Evolutionary conservation across 306 rosid species (phyloP).

Genomic region (Malus orientalis): DNA sequence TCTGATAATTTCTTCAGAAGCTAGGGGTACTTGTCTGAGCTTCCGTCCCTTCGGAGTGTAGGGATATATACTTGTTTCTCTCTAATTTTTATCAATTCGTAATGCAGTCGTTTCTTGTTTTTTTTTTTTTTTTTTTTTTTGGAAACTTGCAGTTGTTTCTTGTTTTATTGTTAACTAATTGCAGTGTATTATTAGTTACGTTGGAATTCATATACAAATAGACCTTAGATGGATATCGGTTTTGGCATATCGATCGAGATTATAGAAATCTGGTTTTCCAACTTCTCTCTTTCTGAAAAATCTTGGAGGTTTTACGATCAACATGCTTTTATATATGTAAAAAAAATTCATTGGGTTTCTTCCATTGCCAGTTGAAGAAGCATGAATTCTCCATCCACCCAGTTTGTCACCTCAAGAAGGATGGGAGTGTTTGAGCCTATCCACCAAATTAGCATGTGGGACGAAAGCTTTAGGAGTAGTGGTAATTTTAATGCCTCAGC

Average conservation of each 20-base stretch:
- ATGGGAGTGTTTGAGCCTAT: conserved; percentile 74
- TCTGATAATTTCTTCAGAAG: not conserved
- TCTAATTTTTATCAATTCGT: not conserved
- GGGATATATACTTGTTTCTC: not conserved
- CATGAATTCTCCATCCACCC: conserved; percentile 66
- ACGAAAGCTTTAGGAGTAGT: conserved; percentile 50
- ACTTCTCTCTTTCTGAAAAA: not conserved
- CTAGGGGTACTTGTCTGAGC: not conserved
- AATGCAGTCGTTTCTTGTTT: not conserved
- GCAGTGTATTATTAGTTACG: not conserved
- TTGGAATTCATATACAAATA: not conserved
- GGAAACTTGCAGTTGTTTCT: not conserved
- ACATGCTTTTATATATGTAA: not conserved
- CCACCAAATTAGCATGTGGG: conserved; percentile 80
- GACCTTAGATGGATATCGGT: not conserved
- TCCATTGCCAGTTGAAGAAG: conserved; percentile 29
- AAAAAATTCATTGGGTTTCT: conserved; percentile 19
- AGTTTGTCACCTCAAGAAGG: conserved; percentile 58
- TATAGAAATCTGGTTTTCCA: not conserved
- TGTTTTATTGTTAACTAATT: not conserved
- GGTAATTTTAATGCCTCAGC: conserved; percentile 39
- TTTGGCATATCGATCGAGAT: not conserved
- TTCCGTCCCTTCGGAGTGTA: not conserved
- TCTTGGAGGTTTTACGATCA: not conserved
- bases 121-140: no score